Percentiles rank a stretch among this genome's conserved stretches.
Evolutionary conservation across 2,329 filamentous ascomycete species (phyloP).

Genomic region (Akanthomyces lecanii): DNA sequence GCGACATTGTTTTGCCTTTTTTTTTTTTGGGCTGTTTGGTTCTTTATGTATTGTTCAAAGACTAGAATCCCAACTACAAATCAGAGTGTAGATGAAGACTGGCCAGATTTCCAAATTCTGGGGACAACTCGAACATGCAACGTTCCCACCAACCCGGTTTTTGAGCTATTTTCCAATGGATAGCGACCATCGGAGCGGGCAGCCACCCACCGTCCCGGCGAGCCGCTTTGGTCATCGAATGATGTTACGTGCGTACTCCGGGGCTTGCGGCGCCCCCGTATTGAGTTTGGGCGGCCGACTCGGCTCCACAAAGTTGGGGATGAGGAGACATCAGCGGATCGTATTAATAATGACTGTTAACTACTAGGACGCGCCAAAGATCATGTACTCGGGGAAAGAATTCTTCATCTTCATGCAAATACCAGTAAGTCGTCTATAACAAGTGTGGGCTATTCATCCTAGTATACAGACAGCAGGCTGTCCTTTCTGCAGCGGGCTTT

Average conservation of each 20-base stretch:
- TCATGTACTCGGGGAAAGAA: background rate
- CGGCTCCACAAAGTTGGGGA: background rate
- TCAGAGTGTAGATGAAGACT: no score
- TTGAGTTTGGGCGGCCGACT: background rate
- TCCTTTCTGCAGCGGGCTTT: background rate
- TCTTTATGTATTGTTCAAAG: background rate
- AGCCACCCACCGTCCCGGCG: background rate
- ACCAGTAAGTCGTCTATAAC: background rate
- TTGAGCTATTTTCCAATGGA: constrained; percentile 3
- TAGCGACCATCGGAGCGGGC: background rate
- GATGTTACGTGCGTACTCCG: background rate
- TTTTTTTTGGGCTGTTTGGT: background rate
- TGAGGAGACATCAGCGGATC: background rate
- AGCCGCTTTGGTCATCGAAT: background rate
- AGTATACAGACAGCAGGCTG: background rate
- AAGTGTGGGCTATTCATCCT: background rate
- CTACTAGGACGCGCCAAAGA: background rate
- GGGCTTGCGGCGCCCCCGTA: background rate
- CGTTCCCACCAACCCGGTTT: constrained; percentile 7
- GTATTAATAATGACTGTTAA: background rate
- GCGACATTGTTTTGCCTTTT: constrained; percentile 31
- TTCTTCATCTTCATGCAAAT: background rate
- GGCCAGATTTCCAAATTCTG: background rate
- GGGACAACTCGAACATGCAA: background rate
- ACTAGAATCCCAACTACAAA: no score